A percentile compares a stretch with the other conserved stretches of the same genome.
These are phyloP conservation scores for Grigorovia humatica DNA, from an alignment of 805 yeast genomes.

Conservation along the genomic window DNA sequence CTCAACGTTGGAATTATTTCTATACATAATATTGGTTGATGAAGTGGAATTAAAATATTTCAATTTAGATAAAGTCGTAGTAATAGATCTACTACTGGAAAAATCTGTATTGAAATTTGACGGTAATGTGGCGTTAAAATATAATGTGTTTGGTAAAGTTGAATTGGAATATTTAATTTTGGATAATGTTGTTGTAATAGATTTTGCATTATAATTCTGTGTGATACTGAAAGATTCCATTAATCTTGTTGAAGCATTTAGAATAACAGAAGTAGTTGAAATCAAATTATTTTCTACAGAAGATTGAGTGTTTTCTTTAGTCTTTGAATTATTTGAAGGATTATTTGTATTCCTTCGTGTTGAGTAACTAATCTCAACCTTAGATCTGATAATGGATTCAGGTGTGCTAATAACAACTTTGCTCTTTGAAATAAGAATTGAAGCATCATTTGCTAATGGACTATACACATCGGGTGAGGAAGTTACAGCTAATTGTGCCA, in stretches of 20 bases:
- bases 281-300: too few relatives aligned
- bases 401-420: too few relatives aligned
- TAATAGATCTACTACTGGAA: background rate
- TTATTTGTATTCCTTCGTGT: too few relatives aligned
- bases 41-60: background rate
- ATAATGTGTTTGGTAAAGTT: background rate
- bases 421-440: too few relatives aligned
- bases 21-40: background rate
- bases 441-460: too few relatives aligned
- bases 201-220: background rate
- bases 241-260: too few relatives aligned
- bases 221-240: background rate
- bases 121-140: background rate
- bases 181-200: background rate
- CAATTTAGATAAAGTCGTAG: background rate
- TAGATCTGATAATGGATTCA: too few relatives aligned
- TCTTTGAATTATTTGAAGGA: too few relatives aligned
- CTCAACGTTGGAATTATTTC: background rate
- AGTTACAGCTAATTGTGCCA: too few relatives aligned
- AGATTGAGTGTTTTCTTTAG: too few relatives aligned
- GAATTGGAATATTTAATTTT: background rate
- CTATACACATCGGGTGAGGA: too few relatives aligned
- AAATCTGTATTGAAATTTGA: background rate
- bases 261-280: background rate
- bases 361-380: too few relatives aligned